These are phyloP conservation scores for Protomyces gravidus DNA, from an alignment of 1,139 yeast genomes.

Conservation along the genomic window DNA sequence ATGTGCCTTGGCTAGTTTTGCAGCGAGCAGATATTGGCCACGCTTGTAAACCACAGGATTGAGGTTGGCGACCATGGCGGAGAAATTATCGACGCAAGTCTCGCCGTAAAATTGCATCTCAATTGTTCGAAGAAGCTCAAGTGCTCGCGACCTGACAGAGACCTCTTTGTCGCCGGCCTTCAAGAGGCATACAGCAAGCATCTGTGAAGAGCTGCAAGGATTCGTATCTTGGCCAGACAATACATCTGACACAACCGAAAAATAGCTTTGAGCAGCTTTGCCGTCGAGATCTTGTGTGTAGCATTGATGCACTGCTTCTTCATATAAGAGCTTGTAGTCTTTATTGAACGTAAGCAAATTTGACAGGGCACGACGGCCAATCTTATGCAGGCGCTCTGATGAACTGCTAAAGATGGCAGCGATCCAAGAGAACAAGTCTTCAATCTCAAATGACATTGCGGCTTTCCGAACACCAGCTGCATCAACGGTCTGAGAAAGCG, in stretches of 20 bases:
- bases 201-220: constrained; percentile 45
- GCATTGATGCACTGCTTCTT: constrained; percentile 65
- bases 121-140: constrained; percentile 53
- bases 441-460: constrained; percentile 63
- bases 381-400: constrained; percentile 55
- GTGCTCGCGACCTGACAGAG: constrained; percentile 60
- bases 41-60: constrained; percentile 73
- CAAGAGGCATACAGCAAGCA: constrained; percentile 58
- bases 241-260: constrained; percentile 64
- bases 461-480: constrained; percentile 39
- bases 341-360: constrained; percentile 62
- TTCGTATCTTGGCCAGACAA: constrained; percentile 47
- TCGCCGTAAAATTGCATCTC: constrained; percentile 54
- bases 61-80: constrained; percentile 60
- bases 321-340: constrained; percentile 53
- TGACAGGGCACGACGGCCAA: constrained; percentile 69
- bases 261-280: constrained; percentile 62
- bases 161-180: constrained; percentile 63
- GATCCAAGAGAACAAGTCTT: constrained; percentile 71
- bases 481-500: constrained; percentile 38
- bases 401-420: constrained; percentile 61
- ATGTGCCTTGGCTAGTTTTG: constrained; percentile 55
- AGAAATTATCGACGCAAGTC: constrained; percentile 48
- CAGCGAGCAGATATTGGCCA: constrained; percentile 65
- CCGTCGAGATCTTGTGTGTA: constrained; percentile 54